Percentiles rank a stretch among this genome's conserved stretches.
phyloP scores from a whole-genome alignment of 768 basidiomycete species.

The Boletus rufocinnamomeus region DNA sequence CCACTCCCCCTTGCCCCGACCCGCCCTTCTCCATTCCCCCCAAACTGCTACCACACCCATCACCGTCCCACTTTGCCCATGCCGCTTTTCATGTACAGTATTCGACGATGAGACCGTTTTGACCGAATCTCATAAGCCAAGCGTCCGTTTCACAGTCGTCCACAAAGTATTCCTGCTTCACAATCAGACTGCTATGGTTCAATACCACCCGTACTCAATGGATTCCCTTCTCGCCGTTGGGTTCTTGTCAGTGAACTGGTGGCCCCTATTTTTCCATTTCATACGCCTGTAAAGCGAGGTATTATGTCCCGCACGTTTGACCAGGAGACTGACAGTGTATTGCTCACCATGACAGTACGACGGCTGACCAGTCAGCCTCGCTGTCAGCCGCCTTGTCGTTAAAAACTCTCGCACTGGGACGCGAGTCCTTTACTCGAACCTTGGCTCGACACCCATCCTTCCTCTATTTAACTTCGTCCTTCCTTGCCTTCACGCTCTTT shows the following conservation, averaged over 20 bases:
- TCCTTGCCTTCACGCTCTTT: constrained; percentile 12
- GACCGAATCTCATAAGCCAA: too few species aligned
- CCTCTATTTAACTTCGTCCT: background rate
- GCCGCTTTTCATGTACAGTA: too few species aligned
- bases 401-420: background rate
- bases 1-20: background rate
- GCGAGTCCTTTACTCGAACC: background rate
- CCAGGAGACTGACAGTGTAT: background rate
- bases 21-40: constrained; percentile 2
- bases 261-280: too few species aligned
- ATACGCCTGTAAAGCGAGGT: too few species aligned
- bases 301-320: background rate
- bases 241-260: too few species aligned
- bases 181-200: too few species aligned
- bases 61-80: too few species aligned
- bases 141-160: too few species aligned
- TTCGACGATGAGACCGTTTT: too few species aligned
- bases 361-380: constrained; percentile 12
- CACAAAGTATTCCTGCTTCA: too few species aligned
- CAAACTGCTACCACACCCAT: background rate
- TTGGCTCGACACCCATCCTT: background rate
- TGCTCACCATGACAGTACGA: background rate
- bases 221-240: too few species aligned
- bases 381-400: constrained; percentile 17
- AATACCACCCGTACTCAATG: too few species aligned